Base-by-base conservation (phyloP, 108 stramenopile genomes). In the Pseudonitzschia multistriata region DNA sequence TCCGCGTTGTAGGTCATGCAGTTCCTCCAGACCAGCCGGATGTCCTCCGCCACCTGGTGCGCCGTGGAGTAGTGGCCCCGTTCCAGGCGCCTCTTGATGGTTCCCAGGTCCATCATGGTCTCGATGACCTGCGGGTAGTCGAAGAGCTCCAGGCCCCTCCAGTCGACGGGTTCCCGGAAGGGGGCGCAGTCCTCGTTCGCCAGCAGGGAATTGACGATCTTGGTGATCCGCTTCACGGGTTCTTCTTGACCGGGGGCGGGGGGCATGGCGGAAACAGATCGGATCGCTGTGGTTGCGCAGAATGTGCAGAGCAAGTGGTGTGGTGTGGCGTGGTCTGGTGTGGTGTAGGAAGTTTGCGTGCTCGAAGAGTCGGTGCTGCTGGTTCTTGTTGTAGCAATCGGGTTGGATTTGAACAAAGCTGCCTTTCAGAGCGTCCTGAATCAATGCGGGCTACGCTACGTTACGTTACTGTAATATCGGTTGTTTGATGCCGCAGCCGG, bases 31-130 rank as follows among this genome's bases (percentile, higher is more conserved):
- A 99, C 85, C 31, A 97, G 82, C 5, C 97, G 94, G 8, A 99
- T 79, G 65, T 99, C 98, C 17, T 92, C 81, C 33, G 95, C 96
- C 37, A 79, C 81, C 62, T 92, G 92, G 37, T 81, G 79, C 27
- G 87, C 75, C 8, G 79, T 84, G 15, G 54, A 36, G 74, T 99
- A 99, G 25, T 87, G 72, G 15, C 86, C 81, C 19, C 86, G 81
- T 54, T 95, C 92, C 29, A 99, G 50, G 45, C 90, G 88, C 8
- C 74, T 68, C 70, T 95, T 93, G 61, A 99, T 83, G 21, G 97
- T 98, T 35, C 96, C 95, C 45, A 99, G 85, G 81, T 99, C 98
- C 97, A 98, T 98, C 83, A 94, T 95, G 30, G 84, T 88, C 49
- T 86, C 83, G 53, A 99, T 88, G 17, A 98, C 76, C 62, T 94